Evolutionary conservation across 148 eudicot genomes (phyloP), one percentile per base, ranked within the genome.

Genomic region (Cornus florida): DNA sequence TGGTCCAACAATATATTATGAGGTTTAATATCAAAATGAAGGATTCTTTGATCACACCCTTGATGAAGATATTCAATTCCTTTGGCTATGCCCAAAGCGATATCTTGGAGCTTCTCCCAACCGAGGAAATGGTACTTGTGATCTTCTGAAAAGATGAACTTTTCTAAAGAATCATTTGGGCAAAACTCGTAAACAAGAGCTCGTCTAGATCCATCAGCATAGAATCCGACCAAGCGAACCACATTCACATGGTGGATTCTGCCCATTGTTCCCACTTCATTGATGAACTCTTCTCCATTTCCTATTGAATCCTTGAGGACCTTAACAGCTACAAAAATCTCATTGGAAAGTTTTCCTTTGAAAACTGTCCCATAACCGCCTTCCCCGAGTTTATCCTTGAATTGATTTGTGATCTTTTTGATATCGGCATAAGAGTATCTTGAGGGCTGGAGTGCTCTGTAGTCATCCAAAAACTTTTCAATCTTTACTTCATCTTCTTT

Each of bases 221-320:
- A 70, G 38, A 35, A 70, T 2, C 73, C 73, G n/a, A 70, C 73
- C 53, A 70, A 70, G 46, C 50, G 50, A 13, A 70, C 73, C n/a
- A 70, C 35, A 70, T 70, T 70, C n/a, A 70, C 73, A 70, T 70
- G 73, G 73, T 39, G 50, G 57, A 71, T 71, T 48, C 10, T 71
- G 23, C 74, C 74, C 19, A 71, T 71, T 43, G 74, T 71, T 46
- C 32, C 59, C 6, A 71, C 57, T 71, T 71, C 74, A 71, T 71
- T 43, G 13, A 71, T 71, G 74, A 71, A 71, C 28, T 71, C 73
- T 17, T 43, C 73, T 7, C 56, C 73, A 10, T 70, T 43, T 16
- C 10, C 73, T 24, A 0, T 39, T 41, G 32, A 71, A 41, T 71
- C 41, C 32, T 71, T 48, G 59, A 71, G 74, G 31, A 71, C 59